Conservation (phyloP, 345 rosid genomes). For the Citrus medica region DNA sequence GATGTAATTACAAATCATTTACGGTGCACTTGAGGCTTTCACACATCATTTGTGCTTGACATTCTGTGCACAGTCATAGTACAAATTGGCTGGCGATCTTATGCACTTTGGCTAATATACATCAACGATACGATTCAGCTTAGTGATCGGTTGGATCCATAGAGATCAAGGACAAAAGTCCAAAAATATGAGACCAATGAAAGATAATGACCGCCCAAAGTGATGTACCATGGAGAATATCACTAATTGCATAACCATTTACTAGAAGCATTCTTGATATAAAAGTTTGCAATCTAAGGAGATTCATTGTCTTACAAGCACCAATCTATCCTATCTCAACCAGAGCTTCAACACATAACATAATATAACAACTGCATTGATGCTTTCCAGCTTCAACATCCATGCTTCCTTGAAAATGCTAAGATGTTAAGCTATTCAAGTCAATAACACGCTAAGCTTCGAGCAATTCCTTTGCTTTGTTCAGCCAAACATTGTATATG, state of each 20-base stretch:
- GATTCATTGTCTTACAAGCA: neutral
- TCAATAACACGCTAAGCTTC: slow-evolving; percentile 16
- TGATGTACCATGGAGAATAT: neutral
- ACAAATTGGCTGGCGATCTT: slow-evolving; percentile 29
- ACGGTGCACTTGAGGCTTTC: too few relatives aligned
- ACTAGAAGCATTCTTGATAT: neutral
- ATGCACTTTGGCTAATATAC: slow-evolving; percentile 84
- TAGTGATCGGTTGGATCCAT: slow-evolving; percentile 61
- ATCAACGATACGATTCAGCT: slow-evolving; percentile 72
- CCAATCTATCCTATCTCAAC: neutral
- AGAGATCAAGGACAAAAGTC: neutral
- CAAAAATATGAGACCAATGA: too few relatives aligned
- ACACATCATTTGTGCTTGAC: too few relatives aligned
- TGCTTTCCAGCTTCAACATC: too few relatives aligned
- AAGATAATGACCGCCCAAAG: too few relatives aligned
- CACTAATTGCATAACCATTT: neutral
- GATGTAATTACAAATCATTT: too few relatives aligned
- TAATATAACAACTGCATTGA: too few relatives aligned
- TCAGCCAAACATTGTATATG: slow-evolving; percentile 54
- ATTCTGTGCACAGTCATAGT: too few relatives aligned
- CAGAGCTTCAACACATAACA: neutral
- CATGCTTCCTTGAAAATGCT: neutral
- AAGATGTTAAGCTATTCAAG: neutral
- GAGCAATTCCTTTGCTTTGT: slow-evolving; percentile 61
- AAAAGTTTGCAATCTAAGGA: neutral